These are phyloP conservation scores for Cercospora janseana DNA, from an alignment of 2,329 filamentous ascomycete species.

Conservation along the genomic window DNA sequence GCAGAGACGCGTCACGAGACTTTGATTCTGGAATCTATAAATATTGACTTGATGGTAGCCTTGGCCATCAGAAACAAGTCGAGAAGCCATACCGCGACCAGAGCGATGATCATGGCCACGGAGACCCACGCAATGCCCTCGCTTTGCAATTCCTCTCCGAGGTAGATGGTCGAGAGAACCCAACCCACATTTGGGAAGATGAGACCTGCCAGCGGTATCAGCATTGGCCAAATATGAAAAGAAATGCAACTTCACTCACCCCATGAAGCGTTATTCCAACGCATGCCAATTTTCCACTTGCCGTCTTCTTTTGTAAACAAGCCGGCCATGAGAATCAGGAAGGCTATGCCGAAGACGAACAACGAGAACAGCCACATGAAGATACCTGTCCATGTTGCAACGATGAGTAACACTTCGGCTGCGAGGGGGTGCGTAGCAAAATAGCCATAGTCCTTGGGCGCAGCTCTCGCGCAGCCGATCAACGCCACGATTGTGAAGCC, in stretches of 20 bases:
- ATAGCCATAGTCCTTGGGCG: slow-evolving; percentile 27
- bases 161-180: slow-evolving; percentile 57
- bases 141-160: slow-evolving; percentile 54
- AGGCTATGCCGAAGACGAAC: slow-evolving; percentile 42
- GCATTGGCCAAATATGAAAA: slow-evolving; percentile 41
- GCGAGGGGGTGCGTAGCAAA: slow-evolving; percentile 30
- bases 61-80: slow-evolving; percentile 50
- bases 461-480: slow-evolving; percentile 28
- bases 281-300: slow-evolving; percentile 18
- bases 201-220: slow-evolving; percentile 47
- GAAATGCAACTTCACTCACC: slow-evolving; percentile 5
- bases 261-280: slow-evolving; percentile 24
- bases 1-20: not conserved
- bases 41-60: slow-evolving; percentile 46
- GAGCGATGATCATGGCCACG: slow-evolving; percentile 56
- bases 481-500: slow-evolving; percentile 32
- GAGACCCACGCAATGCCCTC: slow-evolving; percentile 53
- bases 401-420: slow-evolving; percentile 25
- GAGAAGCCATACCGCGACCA: slow-evolving; percentile 57
- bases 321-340: slow-evolving; percentile 20
- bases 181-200: slow-evolving; percentile 67
- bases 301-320: slow-evolving; percentile 15
- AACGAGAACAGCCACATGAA: slow-evolving; percentile 52
- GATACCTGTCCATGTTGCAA: slow-evolving; percentile 37
- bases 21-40: slow-evolving; percentile 27